These are phyloP conservation scores for Echites panduratus DNA, from an alignment of 257 asterid species.

Conservation along the genomic window DNA sequence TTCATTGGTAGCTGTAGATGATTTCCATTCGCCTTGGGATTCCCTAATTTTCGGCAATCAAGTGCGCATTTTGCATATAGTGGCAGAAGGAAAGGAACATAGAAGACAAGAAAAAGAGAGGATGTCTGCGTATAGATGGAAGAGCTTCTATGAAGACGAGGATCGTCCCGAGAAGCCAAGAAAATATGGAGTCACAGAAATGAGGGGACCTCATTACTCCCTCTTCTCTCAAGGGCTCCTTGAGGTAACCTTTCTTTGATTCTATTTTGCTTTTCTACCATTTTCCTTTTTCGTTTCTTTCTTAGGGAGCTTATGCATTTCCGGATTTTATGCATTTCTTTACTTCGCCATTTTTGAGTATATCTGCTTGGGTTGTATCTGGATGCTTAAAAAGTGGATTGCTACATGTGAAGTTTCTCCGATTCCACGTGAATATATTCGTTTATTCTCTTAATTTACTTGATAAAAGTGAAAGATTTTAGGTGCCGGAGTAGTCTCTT, in stretches of 20 bases:
- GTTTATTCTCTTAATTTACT: not conserved
- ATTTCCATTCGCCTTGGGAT: too few species aligned
- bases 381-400: not conserved
- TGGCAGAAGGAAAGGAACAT: not conserved
- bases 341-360: not conserved
- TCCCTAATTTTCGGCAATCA: not conserved
- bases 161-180: conserved; percentile 97
- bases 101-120: conserved; percentile 5
- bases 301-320: not conserved
- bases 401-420: not conserved
- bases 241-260: conserved; percentile 35
- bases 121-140: conserved; percentile 71
- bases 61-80: not conserved
- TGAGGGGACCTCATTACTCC: conserved; percentile 68
- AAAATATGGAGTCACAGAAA: conserved; percentile 76
- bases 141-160: conserved; percentile 80
- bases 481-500: not conserved
- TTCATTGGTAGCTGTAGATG: not conserved
- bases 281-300: not conserved
- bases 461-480: not conserved
- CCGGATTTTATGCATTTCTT: not conserved
- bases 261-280: not conserved
- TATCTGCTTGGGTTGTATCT: not conserved
- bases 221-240: conserved; percentile 62
- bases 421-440: not conserved